Conservation (phyloP, 2,329 filamentous ascomycete species). For the Xylaria sp. region DNA sequence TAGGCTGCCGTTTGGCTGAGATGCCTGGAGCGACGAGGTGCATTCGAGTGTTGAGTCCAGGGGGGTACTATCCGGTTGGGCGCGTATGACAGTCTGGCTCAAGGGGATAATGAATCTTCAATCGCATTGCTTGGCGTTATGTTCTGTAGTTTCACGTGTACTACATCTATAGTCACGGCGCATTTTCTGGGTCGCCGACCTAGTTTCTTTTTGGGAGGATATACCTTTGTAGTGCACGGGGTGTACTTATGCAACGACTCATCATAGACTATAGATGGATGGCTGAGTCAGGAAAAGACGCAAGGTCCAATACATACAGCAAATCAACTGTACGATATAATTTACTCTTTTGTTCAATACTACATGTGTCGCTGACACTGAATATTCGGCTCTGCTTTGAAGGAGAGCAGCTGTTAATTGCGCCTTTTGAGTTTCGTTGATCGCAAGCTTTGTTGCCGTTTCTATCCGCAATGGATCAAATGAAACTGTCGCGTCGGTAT, state of each 20-base stretch:
- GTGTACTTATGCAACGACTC: conserved; percentile 30
- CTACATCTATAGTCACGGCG: conserved; percentile 27
- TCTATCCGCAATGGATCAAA: too few relatives aligned
- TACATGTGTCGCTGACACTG: background rate
- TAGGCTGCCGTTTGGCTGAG: conserved; percentile 51
- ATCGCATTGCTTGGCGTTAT: conserved; percentile 38
- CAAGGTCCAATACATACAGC: conserved; percentile 25
- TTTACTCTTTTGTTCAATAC: background rate
- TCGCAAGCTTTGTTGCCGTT: too few relatives aligned
- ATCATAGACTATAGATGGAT: conserved; percentile 37
- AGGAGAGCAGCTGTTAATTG: too few relatives aligned
- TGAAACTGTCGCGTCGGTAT: too few relatives aligned
- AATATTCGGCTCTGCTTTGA: background rate
- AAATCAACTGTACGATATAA: conserved; percentile 10
- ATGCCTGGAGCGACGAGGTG: conserved; percentile 1
- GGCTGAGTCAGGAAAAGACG: conserved; percentile 16
- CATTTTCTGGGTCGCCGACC: conserved; percentile 29
- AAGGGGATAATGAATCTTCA: conserved; percentile 27
- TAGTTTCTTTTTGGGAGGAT: conserved; percentile 31
- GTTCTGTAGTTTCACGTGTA: conserved; percentile 26
- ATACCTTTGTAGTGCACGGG: conserved; percentile 37
- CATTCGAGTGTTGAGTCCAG: background rate
- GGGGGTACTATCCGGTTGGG: conserved; percentile 9
- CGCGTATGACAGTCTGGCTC: background rate
- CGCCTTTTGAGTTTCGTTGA: too few relatives aligned